Conservation (phyloP, 306 rosid species). For the Cicer bijugum region DNA sequence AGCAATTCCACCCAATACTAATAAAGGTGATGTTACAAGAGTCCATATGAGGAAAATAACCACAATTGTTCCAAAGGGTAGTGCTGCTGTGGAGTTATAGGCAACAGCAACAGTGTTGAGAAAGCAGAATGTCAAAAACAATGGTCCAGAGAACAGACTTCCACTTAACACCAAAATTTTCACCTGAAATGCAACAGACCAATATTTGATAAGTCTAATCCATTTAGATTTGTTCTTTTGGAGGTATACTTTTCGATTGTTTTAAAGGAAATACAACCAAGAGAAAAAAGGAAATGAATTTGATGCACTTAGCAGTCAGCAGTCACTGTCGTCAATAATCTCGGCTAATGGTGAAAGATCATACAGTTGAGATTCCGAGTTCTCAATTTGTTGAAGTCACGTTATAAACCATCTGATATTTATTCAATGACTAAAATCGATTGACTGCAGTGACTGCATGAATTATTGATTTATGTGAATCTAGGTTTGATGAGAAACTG, state of each 20-base stretch:
- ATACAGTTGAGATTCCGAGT: not conserved
- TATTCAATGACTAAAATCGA: not conserved
- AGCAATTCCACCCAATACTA: constrained; percentile 57
- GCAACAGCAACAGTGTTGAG: constrained; percentile 59
- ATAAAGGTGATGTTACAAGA: constrained; percentile 59
- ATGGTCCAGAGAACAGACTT: constrained; percentile 58
- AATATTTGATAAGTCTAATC: constrained; percentile 35
- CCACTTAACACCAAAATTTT: constrained; percentile 55
- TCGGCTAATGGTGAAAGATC: not conserved
- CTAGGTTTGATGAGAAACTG: not conserved
- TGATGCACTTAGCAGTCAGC: not conserved
- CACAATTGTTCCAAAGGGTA: constrained; percentile 59
- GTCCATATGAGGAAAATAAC: constrained; percentile 66
- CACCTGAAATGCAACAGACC: constrained; percentile 51
- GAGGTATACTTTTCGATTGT: constrained; percentile 27
- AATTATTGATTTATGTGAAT: not conserved
- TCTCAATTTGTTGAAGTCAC: not conserved
- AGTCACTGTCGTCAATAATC: not conserved
- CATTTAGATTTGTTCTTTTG: constrained; percentile 27
- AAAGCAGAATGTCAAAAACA: constrained; percentile 58
- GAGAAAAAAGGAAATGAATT: not conserved
- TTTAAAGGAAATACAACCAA: not conserved
- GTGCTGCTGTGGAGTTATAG: constrained; percentile 59
- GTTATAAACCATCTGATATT: not conserved
- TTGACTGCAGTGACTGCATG: not conserved